Conservation (phyloP, 352 stramenopile species). For the Phytopythium litorale region DNA sequence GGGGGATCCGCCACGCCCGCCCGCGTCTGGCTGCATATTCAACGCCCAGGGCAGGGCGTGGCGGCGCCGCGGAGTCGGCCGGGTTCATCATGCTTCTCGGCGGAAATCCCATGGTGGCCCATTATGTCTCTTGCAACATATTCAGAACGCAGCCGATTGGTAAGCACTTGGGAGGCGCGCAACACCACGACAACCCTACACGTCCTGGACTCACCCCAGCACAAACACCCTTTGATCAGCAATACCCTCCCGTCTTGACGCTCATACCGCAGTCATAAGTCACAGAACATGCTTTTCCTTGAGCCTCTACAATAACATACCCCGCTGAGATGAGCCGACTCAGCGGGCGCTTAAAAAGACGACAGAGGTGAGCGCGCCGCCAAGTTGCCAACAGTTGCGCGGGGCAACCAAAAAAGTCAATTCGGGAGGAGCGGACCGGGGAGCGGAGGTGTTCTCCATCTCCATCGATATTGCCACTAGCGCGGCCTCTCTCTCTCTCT, state of each 20-base stretch:
- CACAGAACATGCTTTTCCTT: background rate
- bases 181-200: constrained; percentile 5
- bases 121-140: background rate
- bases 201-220: background rate
- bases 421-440: background rate
- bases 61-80: too few relatives aligned
- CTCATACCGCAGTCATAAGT: background rate
- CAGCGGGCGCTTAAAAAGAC: background rate
- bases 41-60: too few relatives aligned
- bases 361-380: background rate
- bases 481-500: background rate
- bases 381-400: constrained; percentile 1
- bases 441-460: background rate
- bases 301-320: background rate
- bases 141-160: background rate
- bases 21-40: background rate
- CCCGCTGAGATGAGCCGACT: background rate
- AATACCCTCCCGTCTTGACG: background rate
- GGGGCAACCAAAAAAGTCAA: background rate
- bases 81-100: too few relatives aligned
- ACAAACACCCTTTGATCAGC: background rate
- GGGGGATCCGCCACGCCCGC: background rate
- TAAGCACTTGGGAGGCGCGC: background rate
- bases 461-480: background rate
- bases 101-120: too few relatives aligned